Conservation (phyloP, 2,329 filamentous ascomycete genomes). For the Fusarium euwallaceae region DNA sequence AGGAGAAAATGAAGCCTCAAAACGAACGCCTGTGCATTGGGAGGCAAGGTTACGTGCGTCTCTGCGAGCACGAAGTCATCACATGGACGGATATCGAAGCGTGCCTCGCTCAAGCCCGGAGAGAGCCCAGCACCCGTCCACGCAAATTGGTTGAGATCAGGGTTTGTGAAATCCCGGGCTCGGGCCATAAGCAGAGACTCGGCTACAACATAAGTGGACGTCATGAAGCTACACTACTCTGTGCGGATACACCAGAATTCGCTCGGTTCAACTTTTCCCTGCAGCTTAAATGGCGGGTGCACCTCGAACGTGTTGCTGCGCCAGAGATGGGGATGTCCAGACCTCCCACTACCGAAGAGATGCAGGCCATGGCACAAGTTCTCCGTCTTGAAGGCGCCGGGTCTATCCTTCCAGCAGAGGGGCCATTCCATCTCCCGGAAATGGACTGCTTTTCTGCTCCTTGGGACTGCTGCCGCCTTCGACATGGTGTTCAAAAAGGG, state of each 20-base stretch:
- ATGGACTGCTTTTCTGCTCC: neutral
- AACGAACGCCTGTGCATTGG: neutral
- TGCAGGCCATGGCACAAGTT: neutral
- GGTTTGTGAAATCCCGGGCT: neutral
- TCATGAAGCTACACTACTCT: neutral
- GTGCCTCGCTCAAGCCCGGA: neutral
- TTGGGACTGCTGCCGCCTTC: neutral
- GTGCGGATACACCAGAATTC: neutral
- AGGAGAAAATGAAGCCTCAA: neutral
- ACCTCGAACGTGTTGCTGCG: neutral
- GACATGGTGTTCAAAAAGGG: neutral
- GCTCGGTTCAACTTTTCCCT: neutral
- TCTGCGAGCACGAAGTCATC: neutral
- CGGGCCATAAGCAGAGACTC: neutral
- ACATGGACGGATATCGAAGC: neutral
- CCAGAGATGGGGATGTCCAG: neutral
- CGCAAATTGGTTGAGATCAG: accelerated
- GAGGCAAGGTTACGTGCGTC: neutral
- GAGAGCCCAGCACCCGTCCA: neutral
- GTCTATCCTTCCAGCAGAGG: neutral
- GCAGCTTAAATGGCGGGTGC: neutral
- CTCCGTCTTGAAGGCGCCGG: neutral
- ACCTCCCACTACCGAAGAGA: neutral
- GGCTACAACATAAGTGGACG: neutral
- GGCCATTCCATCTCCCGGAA: neutral